phyloP scores from a whole-genome alignment of 305 asterid genomes.

The Fraxinus angustifolia region DNA sequence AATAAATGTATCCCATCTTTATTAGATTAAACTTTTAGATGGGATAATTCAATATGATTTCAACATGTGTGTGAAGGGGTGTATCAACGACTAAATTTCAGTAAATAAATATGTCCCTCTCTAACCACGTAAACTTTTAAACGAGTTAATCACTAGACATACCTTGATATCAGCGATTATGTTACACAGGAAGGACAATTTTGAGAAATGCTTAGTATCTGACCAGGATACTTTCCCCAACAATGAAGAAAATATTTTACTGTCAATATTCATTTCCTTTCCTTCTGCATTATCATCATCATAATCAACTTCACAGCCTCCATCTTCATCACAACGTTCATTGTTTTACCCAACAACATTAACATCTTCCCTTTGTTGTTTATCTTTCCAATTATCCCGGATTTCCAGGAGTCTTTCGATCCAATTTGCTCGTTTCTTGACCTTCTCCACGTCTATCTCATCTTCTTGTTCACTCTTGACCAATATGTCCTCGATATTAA shows the following conservation, averaged over 20 bases:
- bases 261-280: constrained; percentile 27
- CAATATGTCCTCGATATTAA: constrained; percentile 14
- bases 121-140: not conserved
- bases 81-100: not conserved
- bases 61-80: not conserved
- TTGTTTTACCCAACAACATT: constrained; percentile 7
- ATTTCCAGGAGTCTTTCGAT: constrained; percentile 61
- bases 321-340: constrained; percentile 34
- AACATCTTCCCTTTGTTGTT: constrained; percentile 28
- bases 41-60: not conserved
- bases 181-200: constrained; percentile 76
- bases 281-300: constrained; percentile 43
- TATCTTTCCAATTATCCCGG: constrained; percentile 50
- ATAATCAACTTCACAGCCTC: constrained; percentile 55
- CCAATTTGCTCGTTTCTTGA: constrained; percentile 59
- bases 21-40: not conserved
- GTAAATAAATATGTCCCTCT: not conserved
- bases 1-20: not conserved
- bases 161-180: constrained; percentile 79
- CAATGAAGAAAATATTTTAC: constrained; percentile 46
- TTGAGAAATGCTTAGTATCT: constrained; percentile 61
- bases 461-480: constrained; percentile 17
- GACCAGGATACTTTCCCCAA: constrained; percentile 57
- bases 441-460: constrained; percentile 20
- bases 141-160: not conserved